Conservation (phyloP, 1,139 yeast genomes). For the Pichia sp. region DNA sequence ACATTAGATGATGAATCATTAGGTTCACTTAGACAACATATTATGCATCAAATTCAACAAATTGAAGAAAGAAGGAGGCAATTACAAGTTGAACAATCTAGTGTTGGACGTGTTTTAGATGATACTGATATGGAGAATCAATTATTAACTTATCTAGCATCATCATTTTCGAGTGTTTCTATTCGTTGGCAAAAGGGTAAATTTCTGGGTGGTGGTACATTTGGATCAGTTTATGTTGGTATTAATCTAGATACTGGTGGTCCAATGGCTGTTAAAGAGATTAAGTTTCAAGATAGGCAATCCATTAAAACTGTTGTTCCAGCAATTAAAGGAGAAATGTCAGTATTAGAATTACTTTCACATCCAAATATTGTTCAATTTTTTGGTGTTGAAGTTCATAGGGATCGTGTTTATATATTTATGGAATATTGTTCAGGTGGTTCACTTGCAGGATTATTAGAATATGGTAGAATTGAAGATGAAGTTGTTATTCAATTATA, state of each 20-base stretch:
- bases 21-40: slow-evolving; percentile 48
- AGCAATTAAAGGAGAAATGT: slow-evolving; percentile 91
- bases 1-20: slow-evolving; percentile 53
- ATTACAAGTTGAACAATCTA: slow-evolving; percentile 43
- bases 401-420: slow-evolving; percentile 89
- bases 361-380: slow-evolving; percentile 96
- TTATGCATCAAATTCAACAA: slow-evolving; percentile 50
- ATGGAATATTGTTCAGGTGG: slow-evolving; percentile 99
- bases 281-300: slow-evolving; percentile 82
- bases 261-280: slow-evolving; percentile 94
- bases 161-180: slow-evolving; percentile 83
- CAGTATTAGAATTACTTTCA: slow-evolving; percentile 85
- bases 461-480: slow-evolving; percentile 91
- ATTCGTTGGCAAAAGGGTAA: slow-evolving; percentile 97
- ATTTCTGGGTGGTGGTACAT: slow-evolving; percentile 91
- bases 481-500: slow-evolving; percentile 89
- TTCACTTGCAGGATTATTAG: slow-evolving; percentile 73
- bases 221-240: slow-evolving; percentile 91
- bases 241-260: slow-evolving; percentile 93
- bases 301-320: slow-evolving; percentile 82
- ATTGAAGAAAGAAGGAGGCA: slow-evolving; percentile 51
- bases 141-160: slow-evolving; percentile 76
- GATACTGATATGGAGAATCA: slow-evolving; percentile 83
- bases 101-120: slow-evolving; percentile 84
- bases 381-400: slow-evolving; percentile 93